Evolutionary conservation across 208 protist species (phyloP), one percentile per base, ranked within the genome.

Genomic region (Trypanosoma theileri): DNA sequence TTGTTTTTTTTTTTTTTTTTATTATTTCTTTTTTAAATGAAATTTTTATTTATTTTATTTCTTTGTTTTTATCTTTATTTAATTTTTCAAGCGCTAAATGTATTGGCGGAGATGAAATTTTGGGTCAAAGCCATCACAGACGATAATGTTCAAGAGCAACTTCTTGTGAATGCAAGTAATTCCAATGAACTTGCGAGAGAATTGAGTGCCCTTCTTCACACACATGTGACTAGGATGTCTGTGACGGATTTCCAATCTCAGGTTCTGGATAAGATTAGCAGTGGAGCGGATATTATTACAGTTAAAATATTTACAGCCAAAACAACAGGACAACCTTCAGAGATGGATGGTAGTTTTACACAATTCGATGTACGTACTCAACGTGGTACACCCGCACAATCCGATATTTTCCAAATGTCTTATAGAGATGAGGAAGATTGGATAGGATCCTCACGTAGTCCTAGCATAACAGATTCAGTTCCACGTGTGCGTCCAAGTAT

Each of bases 51-150:
- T 48, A 2, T 67, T 67, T 13, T 57, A 9, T 48, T 72, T 66
- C 9, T 26, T 55, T 35, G 6, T 35, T 35, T 6, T 35, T 35
- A 35, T 8, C 6, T 35, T 35, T 35, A 35, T 35, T 35, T 35
- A 8, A 6, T 8, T 8, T 35, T 35, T 35, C 6, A 35, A 35
- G 28, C 28, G 28, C 6, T 1, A 8, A 35, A 35, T 35, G 28
- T 35, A 35, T 35, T 35, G 28, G 28, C 1, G 6, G 52, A 22
- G 35, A 89, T 89, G 84, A 89, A 89, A 61, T 89, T 89, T 63
- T 89, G 84, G 84, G 80, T 85, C 1, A 84, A 83, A 31, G 80
- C 81, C 7, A 75, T 84, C 13, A 82, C 82, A 13, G 80, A 86
- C 54, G 59, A 69, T 28, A 75, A 77, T 61, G 66, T 80, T 10